Evolutionary conservation across 768 basidiomycete genomes (phyloP).

Genomic region (Chiua virens): DNA sequence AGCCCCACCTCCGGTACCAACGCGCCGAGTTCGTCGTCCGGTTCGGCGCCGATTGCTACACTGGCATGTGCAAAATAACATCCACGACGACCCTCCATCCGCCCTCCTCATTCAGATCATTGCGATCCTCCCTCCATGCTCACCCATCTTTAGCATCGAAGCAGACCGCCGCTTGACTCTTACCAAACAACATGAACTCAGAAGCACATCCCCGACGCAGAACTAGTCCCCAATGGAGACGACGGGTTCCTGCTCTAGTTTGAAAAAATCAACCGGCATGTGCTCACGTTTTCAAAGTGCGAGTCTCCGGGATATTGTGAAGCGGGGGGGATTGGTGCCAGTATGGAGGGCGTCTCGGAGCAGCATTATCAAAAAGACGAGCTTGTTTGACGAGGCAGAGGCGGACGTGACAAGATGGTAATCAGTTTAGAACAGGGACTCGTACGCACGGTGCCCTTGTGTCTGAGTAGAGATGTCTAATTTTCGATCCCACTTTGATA

Average conservation of each 20-base stretch:
- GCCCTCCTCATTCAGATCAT: too few relatives aligned
- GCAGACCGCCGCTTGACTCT: constrained; percentile 95
- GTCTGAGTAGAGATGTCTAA: too few relatives aligned
- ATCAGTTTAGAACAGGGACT: constrained; percentile 40
- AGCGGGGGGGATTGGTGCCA: neutral
- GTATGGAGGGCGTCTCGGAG: constrained; percentile 38
- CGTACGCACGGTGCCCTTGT: too few relatives aligned
- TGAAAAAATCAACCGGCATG: constrained; percentile 83
- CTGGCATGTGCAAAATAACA: constrained; percentile 87
- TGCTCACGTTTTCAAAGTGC: constrained; percentile 65
- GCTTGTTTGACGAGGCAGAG: constrained; percentile 96
- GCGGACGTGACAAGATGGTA: constrained; percentile 88
- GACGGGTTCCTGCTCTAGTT: constrained; percentile 98
- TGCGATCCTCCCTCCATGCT: constrained; percentile 66
- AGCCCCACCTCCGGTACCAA: constrained; percentile 96
- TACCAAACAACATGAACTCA: constrained; percentile 82
- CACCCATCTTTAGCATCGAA: constrained; percentile 86
- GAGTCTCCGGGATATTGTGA: constrained; percentile 73
- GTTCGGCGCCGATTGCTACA: constrained; percentile 98
- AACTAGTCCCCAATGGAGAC: constrained; percentile 89
- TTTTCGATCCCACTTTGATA: too few relatives aligned
- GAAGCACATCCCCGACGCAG: constrained; percentile 71
- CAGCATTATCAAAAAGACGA: constrained; percentile 85
- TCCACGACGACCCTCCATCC: constrained; percentile 72
- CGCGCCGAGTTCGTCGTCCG: constrained; percentile 95